Evolutionary conservation across 2,329 filamentous ascomycete genomes (phyloP), one percentile per base, ranked within the genome.

Genomic region (Colletotrichum cuscutae): DNA sequence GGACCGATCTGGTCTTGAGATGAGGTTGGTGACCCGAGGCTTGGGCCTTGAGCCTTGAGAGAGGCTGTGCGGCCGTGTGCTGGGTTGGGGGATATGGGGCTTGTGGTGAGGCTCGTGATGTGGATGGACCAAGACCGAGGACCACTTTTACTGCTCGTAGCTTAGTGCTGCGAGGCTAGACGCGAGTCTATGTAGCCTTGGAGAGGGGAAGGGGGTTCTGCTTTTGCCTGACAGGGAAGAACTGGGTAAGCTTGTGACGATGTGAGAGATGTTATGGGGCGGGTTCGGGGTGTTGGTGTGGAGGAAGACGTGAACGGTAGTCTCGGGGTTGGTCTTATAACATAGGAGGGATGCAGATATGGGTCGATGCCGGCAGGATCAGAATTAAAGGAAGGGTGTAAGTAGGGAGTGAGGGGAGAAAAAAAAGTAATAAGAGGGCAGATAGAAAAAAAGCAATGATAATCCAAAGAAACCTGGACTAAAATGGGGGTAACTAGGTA

Each of bases 291-390:
- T 57, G 49, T 67, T 71, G 68, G 57, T 52, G 68, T 73, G 71
- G 52, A 71, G 71, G 71, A 62, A 12, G 60, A 58, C 22, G 61
- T 66, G 63, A 71, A 66, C n/a, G 61, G 71, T 63, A 67, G 61
- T 63, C 61, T 72, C 63, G 42, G 67, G 68, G 71, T 53, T 72
- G 59, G 62, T 72, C 68, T 71, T 67, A 73, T 72, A 73, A 53
- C 71, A 67, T 67, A 57, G 62, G 49, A 63, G 70, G 70, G 70
- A 60, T 72, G 70, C 60, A 70, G 66, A 65, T 72, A 72, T 60
- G 58, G 70, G 59, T 65, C 62, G 65, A 68, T 64, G 69, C 60
- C n/a, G 69, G 69, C 49, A 72, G 57, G 46, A 53, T 42, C 49
- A 64, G 37, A 53, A 19, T 58, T 49, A 42, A 49, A 63, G 58